Conservation (phyloP, 1,139 yeast genomes). For the Diutina ranongensis region DNA sequence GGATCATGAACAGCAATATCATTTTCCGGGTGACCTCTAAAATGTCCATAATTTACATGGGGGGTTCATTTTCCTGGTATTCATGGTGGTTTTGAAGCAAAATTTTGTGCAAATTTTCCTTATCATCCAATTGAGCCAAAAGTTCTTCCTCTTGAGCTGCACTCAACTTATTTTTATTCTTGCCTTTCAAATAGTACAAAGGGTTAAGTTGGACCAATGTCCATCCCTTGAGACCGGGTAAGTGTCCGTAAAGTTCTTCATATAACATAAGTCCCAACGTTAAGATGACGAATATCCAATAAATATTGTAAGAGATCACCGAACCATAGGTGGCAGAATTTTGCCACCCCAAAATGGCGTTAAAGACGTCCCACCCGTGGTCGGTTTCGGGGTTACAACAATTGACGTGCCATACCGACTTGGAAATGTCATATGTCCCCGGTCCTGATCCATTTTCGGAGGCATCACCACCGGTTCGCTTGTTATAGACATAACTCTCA, state of each 20-base stretch:
- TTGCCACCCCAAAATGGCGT: slow-evolving; percentile 83
- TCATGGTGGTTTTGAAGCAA: neutral
- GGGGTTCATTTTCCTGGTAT: too few species aligned
- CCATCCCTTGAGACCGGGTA: slow-evolving; percentile 45
- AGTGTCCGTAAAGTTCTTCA: slow-evolving; percentile 59
- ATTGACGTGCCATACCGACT: slow-evolving; percentile 85
- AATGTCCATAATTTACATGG: too few species aligned
- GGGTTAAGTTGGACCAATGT: slow-evolving; percentile 53
- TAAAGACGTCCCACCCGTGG: slow-evolving; percentile 90
- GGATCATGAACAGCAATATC: too few species aligned
- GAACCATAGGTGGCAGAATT: slow-evolving; percentile 86
- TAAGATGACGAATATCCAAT: slow-evolving; percentile 60
- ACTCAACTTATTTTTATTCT: slow-evolving; percentile 49
- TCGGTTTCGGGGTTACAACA: slow-evolving; percentile 87
- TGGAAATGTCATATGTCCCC: slow-evolving; percentile 71
- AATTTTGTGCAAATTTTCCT: slow-evolving; percentile 6
- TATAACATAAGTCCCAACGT: slow-evolving; percentile 48
- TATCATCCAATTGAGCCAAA: slow-evolving; percentile 29
- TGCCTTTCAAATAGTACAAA: slow-evolving; percentile 56
- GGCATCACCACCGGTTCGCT: slow-evolving; percentile 76
- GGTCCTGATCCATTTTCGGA: slow-evolving; percentile 85
- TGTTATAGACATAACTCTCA: slow-evolving; percentile 52
- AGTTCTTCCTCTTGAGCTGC: slow-evolving; percentile 41
- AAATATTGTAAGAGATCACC: slow-evolving; percentile 69
- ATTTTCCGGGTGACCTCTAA: too few species aligned